phyloP scores from a whole-genome alignment of 2,329 filamentous ascomycete species.

The Diatrype stigma region DNA sequence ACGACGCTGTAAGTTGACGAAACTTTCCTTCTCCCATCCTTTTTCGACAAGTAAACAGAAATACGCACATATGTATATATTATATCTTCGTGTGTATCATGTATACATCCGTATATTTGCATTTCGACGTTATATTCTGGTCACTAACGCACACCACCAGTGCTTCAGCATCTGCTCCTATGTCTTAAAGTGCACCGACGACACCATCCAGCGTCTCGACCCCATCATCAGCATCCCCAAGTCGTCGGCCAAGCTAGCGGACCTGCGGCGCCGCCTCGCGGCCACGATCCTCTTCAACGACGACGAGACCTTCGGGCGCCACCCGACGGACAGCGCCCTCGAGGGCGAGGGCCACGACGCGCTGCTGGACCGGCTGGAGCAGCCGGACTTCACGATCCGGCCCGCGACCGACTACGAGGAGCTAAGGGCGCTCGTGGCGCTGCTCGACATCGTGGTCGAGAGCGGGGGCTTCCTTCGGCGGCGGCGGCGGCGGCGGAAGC shows the following conservation, averaged over 20 bases:
- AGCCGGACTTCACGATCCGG: conserved; percentile 48
- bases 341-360: conserved; percentile 36
- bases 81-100: too few species aligned
- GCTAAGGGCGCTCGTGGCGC: conserved; percentile 59
- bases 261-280: conserved; percentile 64
- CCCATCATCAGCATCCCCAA: conserved; percentile 57
- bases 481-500: conserved; percentile 16
- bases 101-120: too few species aligned
- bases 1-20: conserved; percentile 36
- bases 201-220: conserved; percentile 50
- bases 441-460: conserved; percentile 74
- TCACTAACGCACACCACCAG: conserved; percentile 33
- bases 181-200: conserved; percentile 42
- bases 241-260: conserved; percentile 44
- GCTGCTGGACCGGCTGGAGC: conserved; percentile 42
- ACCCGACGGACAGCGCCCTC: conserved; percentile 31
- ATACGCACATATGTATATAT: background rate
- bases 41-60: background rate
- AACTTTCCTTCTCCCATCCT: background rate
- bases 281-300: conserved; percentile 57
- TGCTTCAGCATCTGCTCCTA: conserved; percentile 45
- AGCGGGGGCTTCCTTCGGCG: conserved; percentile 42
- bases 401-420: conserved; percentile 62
- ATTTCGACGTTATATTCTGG: too few species aligned
- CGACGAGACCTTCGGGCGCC: conserved; percentile 37